Base-by-base conservation (phyloP, 495 filamentous ascomycete species). In the Penicillium coprophilum region DNA sequence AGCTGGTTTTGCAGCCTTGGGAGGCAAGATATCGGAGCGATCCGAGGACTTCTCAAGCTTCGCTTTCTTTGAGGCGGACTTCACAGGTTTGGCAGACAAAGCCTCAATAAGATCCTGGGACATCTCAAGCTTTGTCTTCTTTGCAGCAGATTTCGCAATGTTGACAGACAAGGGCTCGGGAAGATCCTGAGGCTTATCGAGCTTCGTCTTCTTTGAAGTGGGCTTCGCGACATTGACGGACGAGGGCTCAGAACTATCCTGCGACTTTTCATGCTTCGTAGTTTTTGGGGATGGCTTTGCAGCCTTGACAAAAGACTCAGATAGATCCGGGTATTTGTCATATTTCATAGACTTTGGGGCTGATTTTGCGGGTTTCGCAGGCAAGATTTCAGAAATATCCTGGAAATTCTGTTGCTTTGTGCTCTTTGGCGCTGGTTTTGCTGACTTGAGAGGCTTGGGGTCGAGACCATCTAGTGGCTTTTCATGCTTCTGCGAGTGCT, bases 401-500 rank as follows among this genome's bases (percentile, higher is more conserved):
- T 39, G 3, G 15, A 21, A 17, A 1, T 19, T 34, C 8, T 46
- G 11, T 23, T 46, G 31, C 30, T 46, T 39, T 2, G 15, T 15
- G 24, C 38, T 19, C 36, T 32, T 52, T 30, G 24, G 24, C 0
- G 24, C 38, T 15, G 23, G 24, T 4, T 50, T 46, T 24, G 44
- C 23, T 17, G 44, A 30, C 24, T 46, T 28, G 24, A 28, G 15
- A 17, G 24, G 19, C 24, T 46, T 46, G 44, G 17, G 13, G 30
- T 46, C 44, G n/a, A 24, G n/a, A n/a, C 45, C 45, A 47, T 47
- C 45, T 21, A 19, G 3, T 10, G 41, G 30, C 15, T 36, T 38
- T 44, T 36, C 41, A 54, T 54, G 52, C 31, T 45, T 36, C 30
- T 34, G 31, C 6, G 41, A 36, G n/a, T 54, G 52, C 6, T 36